Conservation (phyloP, 2,329 filamentous ascomycete genomes). For the Aspergillus uvarum region DNA sequence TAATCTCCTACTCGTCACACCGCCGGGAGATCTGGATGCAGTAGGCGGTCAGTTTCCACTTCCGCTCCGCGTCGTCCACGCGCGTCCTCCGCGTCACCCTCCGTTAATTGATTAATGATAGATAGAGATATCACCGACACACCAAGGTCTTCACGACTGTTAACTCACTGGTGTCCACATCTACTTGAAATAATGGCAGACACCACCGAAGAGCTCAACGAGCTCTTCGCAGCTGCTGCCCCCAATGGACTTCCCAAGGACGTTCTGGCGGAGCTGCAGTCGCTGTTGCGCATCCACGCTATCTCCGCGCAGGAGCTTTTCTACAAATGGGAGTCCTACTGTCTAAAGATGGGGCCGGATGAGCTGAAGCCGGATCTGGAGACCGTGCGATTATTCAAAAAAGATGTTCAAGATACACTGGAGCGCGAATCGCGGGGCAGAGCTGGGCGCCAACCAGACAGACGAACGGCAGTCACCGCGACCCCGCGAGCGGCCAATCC, state of each 20-base stretch:
- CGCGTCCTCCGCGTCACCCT: conserved; percentile 7
- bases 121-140: neutral
- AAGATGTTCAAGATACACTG: conserved; percentile 78
- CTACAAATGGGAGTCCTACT: conserved; percentile 99
- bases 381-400: conserved; percentile 75
- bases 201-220: conserved; percentile 54
- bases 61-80: neutral
- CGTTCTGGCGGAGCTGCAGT: conserved; percentile 76
- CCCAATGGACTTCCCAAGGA: conserved; percentile 68
- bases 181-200: conserved; percentile 47
- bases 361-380: conserved; percentile 70
- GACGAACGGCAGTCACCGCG: conserved; percentile 55
- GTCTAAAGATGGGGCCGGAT: conserved; percentile 86
- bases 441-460: conserved; percentile 60
- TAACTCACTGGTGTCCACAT: neutral
- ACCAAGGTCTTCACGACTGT: neutral
- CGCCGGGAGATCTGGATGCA: neutral
- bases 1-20: neutral
- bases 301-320: conserved; percentile 83
- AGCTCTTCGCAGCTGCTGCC: conserved; percentile 58
- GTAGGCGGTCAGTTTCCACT: conserved; percentile 10
- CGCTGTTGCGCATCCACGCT: conserved; percentile 80
- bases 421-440: conserved; percentile 73
- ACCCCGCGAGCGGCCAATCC: conserved; percentile 61
- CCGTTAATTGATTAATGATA: neutral